phyloP scores from a whole-genome alignment of 768 basidiomycete genomes.

The Cystofilobasidium macerans region DNA sequence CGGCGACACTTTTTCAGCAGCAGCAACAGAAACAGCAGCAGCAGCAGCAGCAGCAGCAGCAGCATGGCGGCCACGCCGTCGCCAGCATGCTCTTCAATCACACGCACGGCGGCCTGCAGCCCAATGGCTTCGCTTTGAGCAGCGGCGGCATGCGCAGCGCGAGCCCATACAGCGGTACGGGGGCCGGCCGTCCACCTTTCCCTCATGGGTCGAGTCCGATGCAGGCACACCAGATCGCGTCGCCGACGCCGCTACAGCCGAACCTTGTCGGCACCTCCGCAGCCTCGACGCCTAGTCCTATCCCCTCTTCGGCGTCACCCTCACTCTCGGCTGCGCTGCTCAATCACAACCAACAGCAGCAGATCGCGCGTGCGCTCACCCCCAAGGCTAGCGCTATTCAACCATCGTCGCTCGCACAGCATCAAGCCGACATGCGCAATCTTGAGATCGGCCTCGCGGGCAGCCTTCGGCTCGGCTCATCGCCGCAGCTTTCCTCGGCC shows the following conservation, averaged over 20 bases:
- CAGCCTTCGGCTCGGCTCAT: not conserved
- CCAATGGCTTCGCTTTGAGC: not conserved
- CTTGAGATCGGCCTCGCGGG: not conserved
- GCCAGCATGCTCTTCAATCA: not conserved
- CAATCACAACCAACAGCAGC: conserved; percentile 3
- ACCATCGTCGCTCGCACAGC: not conserved
- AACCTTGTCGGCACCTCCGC: not conserved
- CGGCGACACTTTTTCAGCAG: conserved; percentile 9
- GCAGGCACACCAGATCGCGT: not conserved
- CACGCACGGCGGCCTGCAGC: not conserved
- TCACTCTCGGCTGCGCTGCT: conserved; percentile 1
- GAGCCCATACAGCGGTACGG: conserved; percentile 1
- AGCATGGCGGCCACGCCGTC: not conserved
- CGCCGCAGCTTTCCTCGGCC: not conserved
- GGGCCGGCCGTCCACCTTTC: not conserved
- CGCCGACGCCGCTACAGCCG: not conserved
- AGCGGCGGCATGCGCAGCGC: not conserved
- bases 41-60: not conserved
- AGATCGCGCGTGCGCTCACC: not conserved
- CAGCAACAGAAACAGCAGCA: too few species aligned
- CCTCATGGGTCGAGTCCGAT: not conserved
- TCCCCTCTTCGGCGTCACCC: not conserved
- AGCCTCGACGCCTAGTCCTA: not conserved
- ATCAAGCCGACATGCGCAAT: not conserved
- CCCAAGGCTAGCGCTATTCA: not conserved